phyloP scores from a whole-genome alignment of 495 filamentous ascomycete species.

The Daldinia vernicosa region DNA sequence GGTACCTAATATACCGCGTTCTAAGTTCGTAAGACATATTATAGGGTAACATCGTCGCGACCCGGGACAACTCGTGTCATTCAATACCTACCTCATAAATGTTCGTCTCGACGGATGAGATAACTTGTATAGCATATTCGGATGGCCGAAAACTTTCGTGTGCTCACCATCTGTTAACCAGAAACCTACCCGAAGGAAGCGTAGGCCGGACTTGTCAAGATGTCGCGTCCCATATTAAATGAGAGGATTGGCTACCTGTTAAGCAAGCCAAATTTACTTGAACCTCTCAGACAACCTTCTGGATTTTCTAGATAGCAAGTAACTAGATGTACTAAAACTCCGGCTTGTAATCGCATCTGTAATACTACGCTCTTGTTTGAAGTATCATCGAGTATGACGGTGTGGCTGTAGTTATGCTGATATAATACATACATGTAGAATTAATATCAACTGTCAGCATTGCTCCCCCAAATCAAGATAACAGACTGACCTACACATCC shows the following conservation, averaged over 20 bases:
- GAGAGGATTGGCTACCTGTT: neutral
- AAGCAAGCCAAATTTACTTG: neutral
- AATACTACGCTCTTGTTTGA: neutral
- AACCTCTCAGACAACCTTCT: neutral
- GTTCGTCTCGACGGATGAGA: slow-evolving; percentile 22
- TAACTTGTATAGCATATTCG: slow-evolving; percentile 31
- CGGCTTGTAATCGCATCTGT: slow-evolving; percentile 4
- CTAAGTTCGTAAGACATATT: neutral
- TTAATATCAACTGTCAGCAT: neutral
- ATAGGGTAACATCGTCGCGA: slow-evolving; percentile 28
- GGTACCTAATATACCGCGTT: neutral
- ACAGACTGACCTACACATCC: neutral
- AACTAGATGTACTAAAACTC: neutral
- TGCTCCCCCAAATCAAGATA: neutral
- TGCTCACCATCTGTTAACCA: slow-evolving; percentile 5
- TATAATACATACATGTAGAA: neutral
- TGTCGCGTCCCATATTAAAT: neutral
- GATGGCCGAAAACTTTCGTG: slow-evolving; percentile 28
- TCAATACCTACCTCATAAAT: slow-evolving; percentile 7
- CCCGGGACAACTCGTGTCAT: slow-evolving; percentile 14
- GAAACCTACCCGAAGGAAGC: neutral
- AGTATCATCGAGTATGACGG: neutral
- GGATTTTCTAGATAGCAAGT: too few species aligned
- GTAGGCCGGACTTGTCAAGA: neutral
- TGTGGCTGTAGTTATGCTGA: neutral